Evolutionary conservation across 768 basidiomycete genomes (phyloP).

Genomic region (Boletus tomentosulus): DNA sequence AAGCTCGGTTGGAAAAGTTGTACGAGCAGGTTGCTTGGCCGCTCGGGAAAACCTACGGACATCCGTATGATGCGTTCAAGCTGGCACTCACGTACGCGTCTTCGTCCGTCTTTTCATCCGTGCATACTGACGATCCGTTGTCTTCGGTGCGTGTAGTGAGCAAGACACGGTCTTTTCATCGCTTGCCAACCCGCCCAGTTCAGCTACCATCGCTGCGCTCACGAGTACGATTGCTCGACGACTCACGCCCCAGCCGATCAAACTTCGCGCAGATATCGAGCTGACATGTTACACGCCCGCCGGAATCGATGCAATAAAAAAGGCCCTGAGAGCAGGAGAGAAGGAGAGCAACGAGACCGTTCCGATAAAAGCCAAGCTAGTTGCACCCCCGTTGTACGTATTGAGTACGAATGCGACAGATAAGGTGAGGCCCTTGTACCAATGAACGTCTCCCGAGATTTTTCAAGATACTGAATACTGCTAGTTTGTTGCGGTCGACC

Average conservation of each 20-base stretch:
- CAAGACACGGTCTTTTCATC: conserved; percentile 78
- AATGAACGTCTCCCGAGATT: too few relatives aligned
- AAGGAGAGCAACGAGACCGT: conserved; percentile 82
- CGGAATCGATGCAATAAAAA: conserved; percentile 96
- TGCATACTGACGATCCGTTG: conserved; percentile 9
- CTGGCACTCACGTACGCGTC: conserved; percentile 80
- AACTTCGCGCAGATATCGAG: conserved; percentile 96
- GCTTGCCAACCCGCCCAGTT: conserved; percentile 53
- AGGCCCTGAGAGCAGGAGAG: conserved; percentile 86
- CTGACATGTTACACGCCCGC: conserved; percentile 93
- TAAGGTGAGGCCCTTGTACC: conserved; percentile 50
- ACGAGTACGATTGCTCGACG: conserved; percentile 86
- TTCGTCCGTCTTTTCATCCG: conserved; percentile 4
- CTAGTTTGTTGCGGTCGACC: conserved; percentile 84
- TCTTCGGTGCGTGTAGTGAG: conserved; percentile 41
- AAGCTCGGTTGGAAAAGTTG: conserved; percentile 71
- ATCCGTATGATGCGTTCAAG: conserved; percentile 98
- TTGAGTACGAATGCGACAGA: conserved; percentile 95
- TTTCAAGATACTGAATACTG: background rate
- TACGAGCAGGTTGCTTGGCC: conserved; percentile 96
- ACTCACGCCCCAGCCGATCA: conserved; percentile 97
- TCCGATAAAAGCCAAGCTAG: conserved; percentile 95
- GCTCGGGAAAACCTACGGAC: conserved; percentile 85
- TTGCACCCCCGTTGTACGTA: conserved; percentile 95
- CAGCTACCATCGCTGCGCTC: conserved; percentile 59